Percentiles rank a stretch among this genome's conserved stretches.
Evolutionary conservation across 2,329 filamentous ascomycete genomes (phyloP).

Genomic region (Arthrinium phaeospermum): DNA sequence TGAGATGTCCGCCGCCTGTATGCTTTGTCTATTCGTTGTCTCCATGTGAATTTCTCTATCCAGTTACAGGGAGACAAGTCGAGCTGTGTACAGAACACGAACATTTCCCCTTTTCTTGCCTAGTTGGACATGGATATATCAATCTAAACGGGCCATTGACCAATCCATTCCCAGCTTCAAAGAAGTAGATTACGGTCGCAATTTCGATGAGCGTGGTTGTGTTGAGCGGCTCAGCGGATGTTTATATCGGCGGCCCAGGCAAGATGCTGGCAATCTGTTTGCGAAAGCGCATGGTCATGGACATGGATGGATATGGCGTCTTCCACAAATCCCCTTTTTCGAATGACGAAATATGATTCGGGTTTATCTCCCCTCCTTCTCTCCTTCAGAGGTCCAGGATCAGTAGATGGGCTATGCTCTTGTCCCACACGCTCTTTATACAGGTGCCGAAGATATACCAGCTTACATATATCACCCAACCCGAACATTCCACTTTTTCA

Average conservation of each 20-base stretch:
- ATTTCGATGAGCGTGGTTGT: neutral
- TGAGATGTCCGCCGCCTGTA: too few relatives aligned
- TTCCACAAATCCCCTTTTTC: neutral
- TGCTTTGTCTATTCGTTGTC: too few relatives aligned
- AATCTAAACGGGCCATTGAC: neutral
- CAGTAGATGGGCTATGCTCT: neutral
- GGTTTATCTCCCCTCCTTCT: neutral
- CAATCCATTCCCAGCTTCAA: neutral
- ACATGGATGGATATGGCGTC: neutral
- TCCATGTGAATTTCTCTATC: neutral
- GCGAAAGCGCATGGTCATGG: neutral
- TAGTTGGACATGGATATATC: neutral
- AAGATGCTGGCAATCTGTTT: neutral
- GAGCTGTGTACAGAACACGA: neutral
- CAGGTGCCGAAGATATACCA: neutral
- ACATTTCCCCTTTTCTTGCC: neutral
- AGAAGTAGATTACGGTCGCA: neutral
- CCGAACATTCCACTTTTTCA: neutral
- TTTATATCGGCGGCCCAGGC: neutral
- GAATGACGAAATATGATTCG: neutral
- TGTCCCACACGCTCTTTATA: neutral
- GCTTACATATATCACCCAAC: neutral
- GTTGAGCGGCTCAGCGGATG: neutral
- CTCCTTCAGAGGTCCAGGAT: neutral
- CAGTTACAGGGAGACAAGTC: neutral